Percentiles rank a stretch among this genome's conserved stretches.
Conservation (phyloP, 805 yeast genomes). For the Diddensiella transvaalensis region DNA sequence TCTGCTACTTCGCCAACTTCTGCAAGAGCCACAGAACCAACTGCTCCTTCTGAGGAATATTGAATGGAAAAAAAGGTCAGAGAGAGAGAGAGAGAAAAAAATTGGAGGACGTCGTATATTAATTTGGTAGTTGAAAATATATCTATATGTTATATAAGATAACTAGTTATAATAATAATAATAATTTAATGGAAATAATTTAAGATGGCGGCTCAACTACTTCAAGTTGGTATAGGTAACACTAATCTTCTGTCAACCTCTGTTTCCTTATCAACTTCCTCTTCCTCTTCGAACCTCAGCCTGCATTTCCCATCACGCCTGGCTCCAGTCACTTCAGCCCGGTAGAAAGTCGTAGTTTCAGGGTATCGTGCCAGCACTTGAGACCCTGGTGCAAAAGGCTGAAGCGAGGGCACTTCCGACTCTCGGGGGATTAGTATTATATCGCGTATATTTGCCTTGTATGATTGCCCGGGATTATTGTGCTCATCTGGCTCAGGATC, state of each 20-base stretch:
- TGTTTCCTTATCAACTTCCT: constrained; percentile 92
- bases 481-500: constrained; percentile 98
- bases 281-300: constrained; percentile 91
- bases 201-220: neutral
- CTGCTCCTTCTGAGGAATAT: neutral
- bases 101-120: too few species aligned
- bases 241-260: constrained; percentile 85
- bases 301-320: constrained; percentile 73
- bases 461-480: constrained; percentile 81
- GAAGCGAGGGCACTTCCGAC: constrained; percentile 21
- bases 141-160: neutral
- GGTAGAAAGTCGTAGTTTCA: constrained; percentile 94
- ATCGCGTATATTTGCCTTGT: constrained; percentile 79
- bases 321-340: constrained; percentile 83
- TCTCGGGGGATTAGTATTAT: constrained; percentile 57
- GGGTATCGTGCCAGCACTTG: constrained; percentile 92
- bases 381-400: constrained; percentile 66
- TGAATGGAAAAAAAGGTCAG: neutral
- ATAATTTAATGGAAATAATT: constrained; percentile 4
- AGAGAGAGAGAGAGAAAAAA: too few species aligned
- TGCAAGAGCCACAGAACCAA: too few species aligned
- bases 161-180: neutral
- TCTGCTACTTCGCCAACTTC: constrained; percentile 1
- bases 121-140: too few species aligned
- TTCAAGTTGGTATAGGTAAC: constrained; percentile 33